Evolutionary conservation across 1,284 basidiomycete species (phyloP).

Genomic region (Ceratobasidium sp.): DNA sequence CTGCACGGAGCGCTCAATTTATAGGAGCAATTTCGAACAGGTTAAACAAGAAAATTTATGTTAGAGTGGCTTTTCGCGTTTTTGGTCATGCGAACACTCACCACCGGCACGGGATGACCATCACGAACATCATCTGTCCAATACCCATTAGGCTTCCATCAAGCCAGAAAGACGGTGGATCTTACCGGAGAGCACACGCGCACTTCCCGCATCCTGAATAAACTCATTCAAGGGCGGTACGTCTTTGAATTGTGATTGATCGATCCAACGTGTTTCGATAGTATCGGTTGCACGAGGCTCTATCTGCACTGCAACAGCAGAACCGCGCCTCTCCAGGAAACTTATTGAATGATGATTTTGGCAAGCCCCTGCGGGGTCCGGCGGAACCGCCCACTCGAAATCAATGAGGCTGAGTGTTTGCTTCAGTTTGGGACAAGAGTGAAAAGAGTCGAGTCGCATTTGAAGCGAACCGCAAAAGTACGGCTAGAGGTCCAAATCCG

Average conservation of each 20-base stretch:
- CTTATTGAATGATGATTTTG: not conserved
- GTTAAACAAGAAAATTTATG: not conserved
- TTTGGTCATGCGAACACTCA: not conserved
- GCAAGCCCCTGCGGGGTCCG: not conserved
- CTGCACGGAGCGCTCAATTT: not conserved
- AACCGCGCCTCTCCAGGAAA: not conserved
- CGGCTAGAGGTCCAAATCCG: not conserved
- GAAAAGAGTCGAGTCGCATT: not conserved
- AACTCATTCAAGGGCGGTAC: not conserved
- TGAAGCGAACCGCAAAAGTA: not conserved
- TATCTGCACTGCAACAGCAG: not conserved
- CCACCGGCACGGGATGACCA: not conserved
- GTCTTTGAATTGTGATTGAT: constrained; percentile 16
- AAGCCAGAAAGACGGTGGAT: constrained; percentile 3
- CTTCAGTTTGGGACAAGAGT: not conserved
- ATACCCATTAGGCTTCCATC: constrained; percentile 10
- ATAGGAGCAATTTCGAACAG: not conserved
- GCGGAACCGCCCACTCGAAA: not conserved
- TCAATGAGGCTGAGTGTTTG: not conserved
- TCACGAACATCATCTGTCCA: not conserved
- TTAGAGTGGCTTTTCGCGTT: not conserved
- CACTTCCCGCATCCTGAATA: constrained; percentile 7
- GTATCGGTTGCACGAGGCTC: constrained; percentile 13
- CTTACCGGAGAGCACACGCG: constrained; percentile 9
- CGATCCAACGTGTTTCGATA: constrained; percentile 28